Percentiles rank a stretch among this genome's conserved stretches.
Evolutionary conservation across 1,284 basidiomycete species (phyloP).

Genomic region (Melampsora americana): DNA sequence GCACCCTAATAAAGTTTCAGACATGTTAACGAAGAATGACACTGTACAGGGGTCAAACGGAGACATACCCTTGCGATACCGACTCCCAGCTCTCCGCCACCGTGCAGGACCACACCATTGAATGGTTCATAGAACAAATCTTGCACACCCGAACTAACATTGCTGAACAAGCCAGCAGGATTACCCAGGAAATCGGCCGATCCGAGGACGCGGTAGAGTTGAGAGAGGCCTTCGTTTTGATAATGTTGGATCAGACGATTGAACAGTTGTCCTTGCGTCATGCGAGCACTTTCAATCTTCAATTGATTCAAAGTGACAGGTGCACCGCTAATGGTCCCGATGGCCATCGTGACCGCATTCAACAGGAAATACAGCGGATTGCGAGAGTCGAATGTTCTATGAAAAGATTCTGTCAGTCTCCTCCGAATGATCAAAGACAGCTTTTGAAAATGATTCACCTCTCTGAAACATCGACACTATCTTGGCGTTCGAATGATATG

Average conservation of each 20-base stretch:
- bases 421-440: background rate
- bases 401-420: background rate
- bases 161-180: conserved; percentile 96
- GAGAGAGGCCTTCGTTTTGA: conserved; percentile 85
- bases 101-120: conserved; percentile 94
- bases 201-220: conserved; percentile 92
- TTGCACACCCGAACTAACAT: conserved; percentile 96
- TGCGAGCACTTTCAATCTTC: conserved; percentile 87
- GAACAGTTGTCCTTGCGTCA: conserved; percentile 79
- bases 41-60: background rate
- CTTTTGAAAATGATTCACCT: conserved; percentile 63
- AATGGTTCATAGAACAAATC: conserved; percentile 99
- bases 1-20: conserved; percentile 66
- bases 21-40: conserved; percentile 10
- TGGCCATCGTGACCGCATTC: conserved; percentile 92
- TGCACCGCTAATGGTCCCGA: conserved; percentile 96
- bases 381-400: conserved; percentile 67
- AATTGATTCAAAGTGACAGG: conserved; percentile 93
- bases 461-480: conserved; percentile 85
- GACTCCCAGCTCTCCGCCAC: conserved; percentile 88
- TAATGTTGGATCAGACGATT: conserved; percentile 87
- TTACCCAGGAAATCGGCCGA: conserved; percentile 81
- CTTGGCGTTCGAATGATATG: conserved; percentile 94
- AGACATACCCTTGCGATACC: conserved; percentile 83
- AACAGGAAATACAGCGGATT: conserved; percentile 91